Base-by-base conservation (phyloP, 202 grass and related monocot genomes). In the Bolboschoenoplectus hybrid region DNA sequence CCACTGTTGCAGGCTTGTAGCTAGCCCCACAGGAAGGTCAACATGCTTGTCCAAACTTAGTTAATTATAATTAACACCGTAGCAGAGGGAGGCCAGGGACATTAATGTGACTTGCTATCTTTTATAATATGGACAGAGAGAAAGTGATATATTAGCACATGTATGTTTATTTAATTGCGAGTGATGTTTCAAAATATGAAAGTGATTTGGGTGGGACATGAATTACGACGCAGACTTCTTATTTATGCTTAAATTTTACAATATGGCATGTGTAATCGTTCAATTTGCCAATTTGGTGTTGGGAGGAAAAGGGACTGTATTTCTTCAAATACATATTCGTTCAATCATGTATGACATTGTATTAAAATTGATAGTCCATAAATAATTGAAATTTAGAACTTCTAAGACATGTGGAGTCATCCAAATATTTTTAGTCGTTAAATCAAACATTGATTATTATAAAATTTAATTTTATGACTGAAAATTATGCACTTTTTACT, bases 121-220 rank as follows among this genome's bases (percentile, higher is more conserved):
- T 12, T 50, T 50, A 7, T 74, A 32, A 12, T 11, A 50, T 47
- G 9, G 19, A 26, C 43, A 72, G 14, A 7, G 32, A 63, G 19
- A 0, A 20, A 39, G 65, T 14, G 38, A 68, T 40, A 16, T 16
- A 1, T 68, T 68, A 14, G 40, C 39, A 45, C 67, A 45, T 70
- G 39, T 13, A 70, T 70, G 57, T 61, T 61, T 16, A 70, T 41
- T 44, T 44, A 4, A 12, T 17, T 69, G 4, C 36, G 5, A 34
- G 12, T 32, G 10, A 66, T 36, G 32, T 65, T 10, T 65, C 10
- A 7, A 71, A 45, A 5, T 12, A n/a, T 45, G 67, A 71, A 17
- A 69, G 43, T 45, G 40, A 71, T 71, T 71, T 45, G 67, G 67
- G 38, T 45, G 67, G 67, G 38, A 69, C 66, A 43, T 45, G 66